Evolutionary conservation across 495 filamentous ascomycete genomes (phyloP).

Genomic region (Cercophora newfieldiana): DNA sequence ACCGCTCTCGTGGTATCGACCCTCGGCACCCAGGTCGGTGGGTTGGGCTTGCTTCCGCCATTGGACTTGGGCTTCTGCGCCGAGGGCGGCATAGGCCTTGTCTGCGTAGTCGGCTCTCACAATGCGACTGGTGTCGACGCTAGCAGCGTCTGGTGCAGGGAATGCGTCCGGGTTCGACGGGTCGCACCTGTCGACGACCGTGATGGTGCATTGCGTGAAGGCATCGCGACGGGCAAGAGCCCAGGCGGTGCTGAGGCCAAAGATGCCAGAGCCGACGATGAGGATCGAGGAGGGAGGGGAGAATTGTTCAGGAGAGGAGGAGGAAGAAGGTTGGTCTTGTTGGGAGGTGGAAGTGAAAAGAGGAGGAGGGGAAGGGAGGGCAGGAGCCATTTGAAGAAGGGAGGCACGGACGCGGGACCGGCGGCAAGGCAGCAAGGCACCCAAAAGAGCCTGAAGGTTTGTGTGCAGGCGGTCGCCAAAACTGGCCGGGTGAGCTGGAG

Average conservation of each 20-base stretch:
- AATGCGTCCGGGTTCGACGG: constrained; percentile 48
- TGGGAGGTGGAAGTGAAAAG: constrained; percentile 12
- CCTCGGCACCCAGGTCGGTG: constrained; percentile 56
- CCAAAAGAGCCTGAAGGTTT: background rate
- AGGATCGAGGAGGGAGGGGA: constrained; percentile 54
- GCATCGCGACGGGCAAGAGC: constrained; percentile 56
- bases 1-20: constrained; percentile 75
- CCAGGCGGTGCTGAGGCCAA: constrained; percentile 70
- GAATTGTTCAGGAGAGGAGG: constrained; percentile 16
- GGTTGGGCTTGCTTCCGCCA: constrained; percentile 67
- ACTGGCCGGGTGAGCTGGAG: background rate
- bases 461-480: background rate
- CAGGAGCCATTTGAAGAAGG: constrained; percentile 6
- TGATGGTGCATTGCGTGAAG: constrained; percentile 59
- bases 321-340: constrained; percentile 2
- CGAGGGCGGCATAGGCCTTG: constrained; percentile 69
- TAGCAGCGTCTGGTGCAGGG: constrained; percentile 68
- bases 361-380: constrained; percentile 11
- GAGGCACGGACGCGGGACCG: constrained; percentile 1
- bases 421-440: constrained; percentile 13
- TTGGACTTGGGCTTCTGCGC: constrained; percentile 60
- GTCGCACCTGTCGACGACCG: constrained; percentile 64
- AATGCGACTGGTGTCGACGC: constrained; percentile 75
- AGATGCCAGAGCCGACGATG: constrained; percentile 76
- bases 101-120: constrained; percentile 81